phyloP scores from a whole-genome alignment of 768 basidiomycete genomes.

The Pleurotus tuber-regium region DNA sequence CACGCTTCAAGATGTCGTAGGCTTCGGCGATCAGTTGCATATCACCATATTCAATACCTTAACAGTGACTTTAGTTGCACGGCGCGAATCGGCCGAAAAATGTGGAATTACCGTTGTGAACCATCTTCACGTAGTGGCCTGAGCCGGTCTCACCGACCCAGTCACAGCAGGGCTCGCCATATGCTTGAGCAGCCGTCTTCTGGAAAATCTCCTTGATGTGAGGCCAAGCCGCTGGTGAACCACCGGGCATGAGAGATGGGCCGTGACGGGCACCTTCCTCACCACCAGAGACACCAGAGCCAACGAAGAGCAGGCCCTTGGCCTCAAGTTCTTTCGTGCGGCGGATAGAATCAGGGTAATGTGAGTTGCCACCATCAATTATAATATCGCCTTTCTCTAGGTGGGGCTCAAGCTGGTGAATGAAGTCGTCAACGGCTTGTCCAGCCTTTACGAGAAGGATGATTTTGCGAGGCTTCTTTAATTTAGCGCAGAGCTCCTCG shows the following conservation, averaged over 20 bases:
- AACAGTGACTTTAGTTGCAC: neutral
- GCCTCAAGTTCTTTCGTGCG: constrained; percentile 89
- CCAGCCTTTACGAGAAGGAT: constrained; percentile 99
- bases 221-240: constrained; percentile 91
- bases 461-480: constrained; percentile 95
- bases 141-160: constrained; percentile 98
- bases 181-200: constrained; percentile 91
- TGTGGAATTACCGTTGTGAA: constrained; percentile 75
- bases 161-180: constrained; percentile 97
- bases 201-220: constrained; percentile 99
- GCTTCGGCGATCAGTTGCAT: constrained; percentile 99
- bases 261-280: constrained; percentile 98
- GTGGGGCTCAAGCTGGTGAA: constrained; percentile 80
- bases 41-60: constrained; percentile 99
- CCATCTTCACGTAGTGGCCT: constrained; percentile 99
- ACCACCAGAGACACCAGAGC: constrained; percentile 98
- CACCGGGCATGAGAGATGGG: constrained; percentile 99
- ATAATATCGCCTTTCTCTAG: constrained; percentile 97
- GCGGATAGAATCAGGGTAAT: constrained; percentile 98
- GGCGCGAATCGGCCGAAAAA: constrained; percentile 4
- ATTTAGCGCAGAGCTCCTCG: constrained; percentile 86
- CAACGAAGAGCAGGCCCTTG: constrained; percentile 96
- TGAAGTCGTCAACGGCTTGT: constrained; percentile 93
- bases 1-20: constrained; percentile 97
- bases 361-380: constrained; percentile 99